phyloP scores from a whole-genome alignment of 1,139 yeast species.

The Saccharomyces pastorianus region DNA sequence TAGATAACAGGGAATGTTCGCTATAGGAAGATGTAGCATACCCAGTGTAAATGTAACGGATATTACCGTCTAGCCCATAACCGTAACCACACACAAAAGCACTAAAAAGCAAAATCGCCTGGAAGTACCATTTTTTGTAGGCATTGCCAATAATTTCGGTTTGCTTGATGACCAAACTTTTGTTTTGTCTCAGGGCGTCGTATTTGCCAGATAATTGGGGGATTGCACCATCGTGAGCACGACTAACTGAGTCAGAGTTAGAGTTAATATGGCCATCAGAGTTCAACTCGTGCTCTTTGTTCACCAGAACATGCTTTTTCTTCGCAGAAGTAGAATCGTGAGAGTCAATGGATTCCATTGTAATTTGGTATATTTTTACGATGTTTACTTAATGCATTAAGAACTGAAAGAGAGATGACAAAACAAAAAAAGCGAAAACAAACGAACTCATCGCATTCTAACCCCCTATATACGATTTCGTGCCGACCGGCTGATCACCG shows the following conservation, averaged over 20 bases:
- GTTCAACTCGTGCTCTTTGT: neutral
- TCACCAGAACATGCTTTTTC: neutral
- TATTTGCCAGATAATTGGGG: neutral
- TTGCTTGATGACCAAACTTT: constrained; percentile 12
- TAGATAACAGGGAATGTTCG: constrained; percentile 53
- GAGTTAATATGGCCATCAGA: neutral
- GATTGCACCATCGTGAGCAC: neutral
- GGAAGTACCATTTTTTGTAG: constrained; percentile 19
- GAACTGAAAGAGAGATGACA: neutral
- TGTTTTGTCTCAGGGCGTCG: neutral
- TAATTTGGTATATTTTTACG: neutral
- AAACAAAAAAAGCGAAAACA: neutral
- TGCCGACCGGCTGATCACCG: neutral
- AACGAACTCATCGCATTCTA: neutral
- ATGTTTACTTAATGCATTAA: neutral
- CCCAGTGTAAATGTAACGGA: constrained; percentile 43
- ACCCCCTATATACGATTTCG: neutral
- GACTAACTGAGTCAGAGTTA: neutral
- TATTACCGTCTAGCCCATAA: constrained; percentile 56
- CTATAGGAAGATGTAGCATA: constrained; percentile 52
- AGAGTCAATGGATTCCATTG: neutral
- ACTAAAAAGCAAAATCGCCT: constrained; percentile 32
- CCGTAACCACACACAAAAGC: constrained; percentile 56
- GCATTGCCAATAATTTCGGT: constrained; percentile 18
- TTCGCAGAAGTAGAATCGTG: neutral